Percentiles rank a stretch among this genome's conserved stretches.
Evolutionary conservation across 106 monocot genomes (phyloP).

Genomic region (Dioscorea alata): DNA sequence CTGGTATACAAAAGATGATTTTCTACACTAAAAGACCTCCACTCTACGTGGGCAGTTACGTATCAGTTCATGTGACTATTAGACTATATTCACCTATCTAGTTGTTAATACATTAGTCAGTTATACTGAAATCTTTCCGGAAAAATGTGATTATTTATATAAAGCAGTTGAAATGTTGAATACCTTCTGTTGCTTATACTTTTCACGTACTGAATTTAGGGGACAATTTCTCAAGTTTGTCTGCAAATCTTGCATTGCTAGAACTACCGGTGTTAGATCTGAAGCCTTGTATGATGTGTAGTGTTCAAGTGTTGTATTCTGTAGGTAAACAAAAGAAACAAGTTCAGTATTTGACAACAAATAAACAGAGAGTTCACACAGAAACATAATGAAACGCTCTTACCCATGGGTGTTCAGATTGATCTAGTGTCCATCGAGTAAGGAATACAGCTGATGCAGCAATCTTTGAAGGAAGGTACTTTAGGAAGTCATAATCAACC

Average conservation of each 20-base stretch:
- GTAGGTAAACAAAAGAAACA: constrained; percentile 5
- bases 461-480: constrained; percentile 68
- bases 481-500: constrained; percentile 69
- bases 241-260: constrained; percentile 64
- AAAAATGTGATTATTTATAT: too few relatives aligned
- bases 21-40: too few relatives aligned
- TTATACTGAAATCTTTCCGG: too few relatives aligned
- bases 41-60: too few relatives aligned
- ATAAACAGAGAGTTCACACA: too few relatives aligned
- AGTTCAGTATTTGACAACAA: too few relatives aligned
- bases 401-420: constrained; percentile 78
- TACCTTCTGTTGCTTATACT: constrained; percentile 82
- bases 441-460: constrained; percentile 88
- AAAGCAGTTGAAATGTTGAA: background rate
- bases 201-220: constrained; percentile 72
- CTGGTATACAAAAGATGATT: too few relatives aligned
- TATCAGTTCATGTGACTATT: too few relatives aligned
- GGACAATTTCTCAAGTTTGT: constrained; percentile 41
- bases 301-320: constrained; percentile 72
- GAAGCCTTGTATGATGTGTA: constrained; percentile 64
- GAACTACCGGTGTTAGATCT: constrained; percentile 41
- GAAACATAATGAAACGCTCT: background rate
- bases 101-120: too few relatives aligned
- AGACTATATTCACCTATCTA: too few relatives aligned
- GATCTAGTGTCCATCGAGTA: constrained; percentile 80